Percentiles rank a stretch among this genome's conserved stretches.
These are phyloP conservation scores for Hypoxylon intermedium DNA, from an alignment of 495 filamentous ascomycete genomes.

Conservation along the genomic window DNA sequence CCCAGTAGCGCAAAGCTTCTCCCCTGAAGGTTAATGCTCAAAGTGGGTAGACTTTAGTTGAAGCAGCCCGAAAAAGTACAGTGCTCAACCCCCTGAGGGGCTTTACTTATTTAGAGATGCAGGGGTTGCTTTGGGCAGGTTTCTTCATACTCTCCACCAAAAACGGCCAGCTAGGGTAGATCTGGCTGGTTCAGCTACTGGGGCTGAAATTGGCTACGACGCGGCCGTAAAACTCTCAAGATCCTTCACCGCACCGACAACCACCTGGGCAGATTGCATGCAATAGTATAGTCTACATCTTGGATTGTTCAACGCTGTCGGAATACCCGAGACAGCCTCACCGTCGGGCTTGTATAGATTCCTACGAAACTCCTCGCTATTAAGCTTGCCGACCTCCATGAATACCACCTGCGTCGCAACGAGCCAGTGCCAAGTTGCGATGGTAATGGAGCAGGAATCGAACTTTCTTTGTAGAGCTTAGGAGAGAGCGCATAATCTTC, in stretches of 20 bases:
- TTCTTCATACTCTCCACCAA: constrained; percentile 12
- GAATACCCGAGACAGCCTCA: neutral
- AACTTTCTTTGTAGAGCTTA: neutral
- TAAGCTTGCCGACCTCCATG: neutral
- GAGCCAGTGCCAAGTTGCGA: neutral
- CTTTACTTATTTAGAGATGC: no score
- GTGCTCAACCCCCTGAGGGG: no score
- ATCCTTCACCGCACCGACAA: constrained; percentile 12
- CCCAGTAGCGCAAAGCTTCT: neutral
- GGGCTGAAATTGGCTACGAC: constrained; percentile 15
- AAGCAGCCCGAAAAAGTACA: neutral
- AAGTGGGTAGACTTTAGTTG: neutral
- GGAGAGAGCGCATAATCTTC: neutral
- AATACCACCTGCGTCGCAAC: constrained; percentile 1
- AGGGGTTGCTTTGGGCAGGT: constrained; percentile 15
- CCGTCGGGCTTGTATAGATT: neutral
- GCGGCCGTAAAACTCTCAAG: neutral
- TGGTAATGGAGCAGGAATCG: neutral
- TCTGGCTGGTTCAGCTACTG: constrained; percentile 16
- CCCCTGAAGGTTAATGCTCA: neutral
- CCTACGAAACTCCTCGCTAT: neutral
- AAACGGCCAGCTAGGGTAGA: constrained; percentile 12
- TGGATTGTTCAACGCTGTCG: neutral
- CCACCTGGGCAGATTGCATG: constrained; percentile 9
- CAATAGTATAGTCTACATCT: constrained; percentile 1